Conservation (phyloP, 2,329 filamentous ascomycete genomes). For the Neopestalotiopsis sp. region DNA sequence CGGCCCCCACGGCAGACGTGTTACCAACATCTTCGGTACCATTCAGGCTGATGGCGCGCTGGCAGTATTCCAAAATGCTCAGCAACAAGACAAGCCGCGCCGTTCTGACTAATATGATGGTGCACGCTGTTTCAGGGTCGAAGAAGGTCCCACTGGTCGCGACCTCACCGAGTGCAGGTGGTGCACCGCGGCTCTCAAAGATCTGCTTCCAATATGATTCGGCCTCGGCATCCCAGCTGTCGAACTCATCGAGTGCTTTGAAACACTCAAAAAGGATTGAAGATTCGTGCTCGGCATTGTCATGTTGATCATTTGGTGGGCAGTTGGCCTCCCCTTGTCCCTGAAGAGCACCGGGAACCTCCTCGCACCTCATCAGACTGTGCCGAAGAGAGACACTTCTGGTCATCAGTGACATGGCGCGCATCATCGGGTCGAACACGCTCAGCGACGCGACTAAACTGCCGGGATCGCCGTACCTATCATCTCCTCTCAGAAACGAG, state of each 20-base stretch:
- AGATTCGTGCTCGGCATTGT: background rate
- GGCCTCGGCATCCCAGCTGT: slow-evolving; percentile 12
- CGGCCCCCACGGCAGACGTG: background rate
- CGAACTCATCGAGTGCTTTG: slow-evolving; percentile 14
- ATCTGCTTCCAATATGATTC: background rate
- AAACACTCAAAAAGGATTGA: background rate
- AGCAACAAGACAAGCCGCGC: slow-evolving; percentile 6
- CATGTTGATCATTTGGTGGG: background rate
- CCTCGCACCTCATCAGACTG: background rate
- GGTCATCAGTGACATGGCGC: slow-evolving; percentile 12
- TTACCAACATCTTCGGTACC: background rate
- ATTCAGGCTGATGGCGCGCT: background rate
- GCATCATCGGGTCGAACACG: slow-evolving; percentile 9
- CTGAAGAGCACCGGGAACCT: background rate
- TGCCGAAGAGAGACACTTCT: background rate
- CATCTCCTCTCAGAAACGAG: slow-evolving; percentile 38
- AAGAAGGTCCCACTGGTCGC: slow-evolving; percentile 1
- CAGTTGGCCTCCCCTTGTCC: background rate
- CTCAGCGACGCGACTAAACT: slow-evolving; percentile 8
- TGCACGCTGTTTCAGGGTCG: slow-evolving; percentile 12
- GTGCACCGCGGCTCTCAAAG: slow-evolving; percentile 3
- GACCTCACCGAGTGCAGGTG: background rate
- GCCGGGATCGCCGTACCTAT: slow-evolving; percentile 32
- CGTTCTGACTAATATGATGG: slow-evolving; percentile 8
- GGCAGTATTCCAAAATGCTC: background rate